A percentile compares a stretch with the other conserved stretches of the same genome.
These are phyloP conservation scores for Micractinium conductrix DNA, from an alignment of 139 green algal genomes.

Conservation along the genomic window DNA sequence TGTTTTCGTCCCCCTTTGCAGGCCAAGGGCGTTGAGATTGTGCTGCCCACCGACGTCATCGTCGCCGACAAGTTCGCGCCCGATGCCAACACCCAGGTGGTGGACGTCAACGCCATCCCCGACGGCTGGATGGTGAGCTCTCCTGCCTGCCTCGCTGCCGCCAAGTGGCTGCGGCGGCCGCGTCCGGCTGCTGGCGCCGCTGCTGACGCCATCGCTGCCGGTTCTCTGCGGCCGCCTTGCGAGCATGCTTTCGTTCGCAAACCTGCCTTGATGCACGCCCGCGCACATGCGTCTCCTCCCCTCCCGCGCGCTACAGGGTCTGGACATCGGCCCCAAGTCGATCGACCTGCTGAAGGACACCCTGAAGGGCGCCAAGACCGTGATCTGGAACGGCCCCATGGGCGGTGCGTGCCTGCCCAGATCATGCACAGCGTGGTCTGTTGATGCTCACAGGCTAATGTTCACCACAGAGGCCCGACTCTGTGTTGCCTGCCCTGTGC, in stretches of 20 bases:
- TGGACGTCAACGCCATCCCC: slow-evolving; percentile 84
- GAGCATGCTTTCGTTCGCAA: too few relatives aligned
- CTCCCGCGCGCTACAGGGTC: slow-evolving; percentile 74
- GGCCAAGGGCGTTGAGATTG: slow-evolving; percentile 90
- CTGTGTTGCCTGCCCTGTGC: too few relatives aligned
- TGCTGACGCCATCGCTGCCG: too few relatives aligned
- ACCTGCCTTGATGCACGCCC: too few relatives aligned
- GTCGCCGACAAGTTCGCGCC: slow-evolving; percentile 96
- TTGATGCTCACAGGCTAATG: background rate
- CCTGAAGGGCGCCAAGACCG: slow-evolving; percentile 91
- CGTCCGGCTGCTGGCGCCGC: too few relatives aligned
- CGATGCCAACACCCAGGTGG: slow-evolving; percentile 87
- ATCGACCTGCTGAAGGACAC: slow-evolving; percentile 86
- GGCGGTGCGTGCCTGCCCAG: slow-evolving; percentile 58
- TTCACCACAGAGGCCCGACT: too few relatives aligned
- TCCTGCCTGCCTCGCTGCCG: too few relatives aligned
- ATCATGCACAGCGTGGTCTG: too few relatives aligned
- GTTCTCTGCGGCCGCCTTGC: too few relatives aligned
- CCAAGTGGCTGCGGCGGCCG: too few relatives aligned
- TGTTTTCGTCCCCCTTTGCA: background rate
- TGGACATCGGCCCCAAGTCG: slow-evolving; percentile 97
- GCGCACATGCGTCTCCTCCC: too few relatives aligned
- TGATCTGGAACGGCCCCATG: slow-evolving; percentile 96
- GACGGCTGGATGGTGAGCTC: slow-evolving; percentile 96
- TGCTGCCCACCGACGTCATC: slow-evolving; percentile 96